Percentiles rank a stretch among this genome's conserved stretches.
phyloP scores from a whole-genome alignment of 306 rosid species.

The Senna siamea region DNA sequence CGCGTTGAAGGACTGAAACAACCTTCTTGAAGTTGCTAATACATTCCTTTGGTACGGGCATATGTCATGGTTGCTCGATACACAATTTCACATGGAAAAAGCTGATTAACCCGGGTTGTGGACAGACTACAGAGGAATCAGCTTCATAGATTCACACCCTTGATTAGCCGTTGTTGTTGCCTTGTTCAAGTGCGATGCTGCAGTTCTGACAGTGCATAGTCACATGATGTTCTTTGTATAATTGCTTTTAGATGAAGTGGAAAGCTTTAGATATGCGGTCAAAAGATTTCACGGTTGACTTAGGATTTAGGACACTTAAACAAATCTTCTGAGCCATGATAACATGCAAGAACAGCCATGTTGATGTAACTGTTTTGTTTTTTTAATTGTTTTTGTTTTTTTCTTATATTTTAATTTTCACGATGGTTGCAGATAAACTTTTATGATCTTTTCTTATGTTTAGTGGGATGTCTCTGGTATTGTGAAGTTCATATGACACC shows the following conservation, averaged over 20 bases:
- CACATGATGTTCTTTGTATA: background rate
- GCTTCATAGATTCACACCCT: background rate
- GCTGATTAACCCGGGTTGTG: conserved; percentile 18
- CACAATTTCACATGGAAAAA: too few relatives aligned
- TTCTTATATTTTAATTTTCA: background rate
- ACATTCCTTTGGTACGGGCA: conserved; percentile 7
- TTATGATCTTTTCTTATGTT: background rate
- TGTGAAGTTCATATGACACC: background rate
- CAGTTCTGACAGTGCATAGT: background rate
- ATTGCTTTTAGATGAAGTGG: background rate
- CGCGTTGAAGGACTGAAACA: conserved; percentile 37
- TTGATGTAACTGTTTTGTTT: background rate
- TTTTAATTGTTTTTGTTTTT: background rate
- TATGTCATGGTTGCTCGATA: conserved; percentile 15
- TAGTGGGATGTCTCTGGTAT: background rate
- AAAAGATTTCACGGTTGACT: background rate
- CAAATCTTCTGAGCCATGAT: background rate
- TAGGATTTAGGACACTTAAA: background rate
- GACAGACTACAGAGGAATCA: conserved; percentile 1
- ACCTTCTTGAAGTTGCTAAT: conserved; percentile 8
- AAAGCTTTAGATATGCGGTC: background rate
- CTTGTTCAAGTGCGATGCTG: background rate
- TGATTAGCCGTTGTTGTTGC: conserved; percentile 21
- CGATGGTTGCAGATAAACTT: background rate
- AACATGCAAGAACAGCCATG: background rate